Conservation (phyloP, 331 rosid genomes). For the Malus hybrid region DNA sequence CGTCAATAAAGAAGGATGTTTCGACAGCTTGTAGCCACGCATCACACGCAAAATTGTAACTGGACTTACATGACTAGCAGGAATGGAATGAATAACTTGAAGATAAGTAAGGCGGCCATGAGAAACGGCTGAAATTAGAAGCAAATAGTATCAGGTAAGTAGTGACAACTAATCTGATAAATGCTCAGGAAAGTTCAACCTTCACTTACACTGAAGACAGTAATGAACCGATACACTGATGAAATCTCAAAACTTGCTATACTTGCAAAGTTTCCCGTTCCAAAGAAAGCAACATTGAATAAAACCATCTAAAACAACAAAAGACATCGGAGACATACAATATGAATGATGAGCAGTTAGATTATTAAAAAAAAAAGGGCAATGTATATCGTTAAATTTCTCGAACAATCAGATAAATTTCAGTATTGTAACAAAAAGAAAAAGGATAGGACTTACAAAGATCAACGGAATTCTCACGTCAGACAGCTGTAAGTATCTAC, state of each 20-base stretch:
- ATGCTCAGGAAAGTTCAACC: conserved; percentile 8
- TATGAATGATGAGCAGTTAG: conserved; percentile 12
- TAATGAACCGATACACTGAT: too few species aligned
- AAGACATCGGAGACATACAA: not conserved
- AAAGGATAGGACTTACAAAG: conserved; percentile 54
- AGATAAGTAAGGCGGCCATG: conserved; percentile 82
- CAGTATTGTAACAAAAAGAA: not conserved
- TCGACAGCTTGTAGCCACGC: not conserved
- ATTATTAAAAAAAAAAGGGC: conserved; percentile 4
- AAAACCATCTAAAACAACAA: too few species aligned
- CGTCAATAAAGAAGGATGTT: not conserved
- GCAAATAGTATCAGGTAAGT: conserved; percentile 21
- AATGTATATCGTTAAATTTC: not conserved
- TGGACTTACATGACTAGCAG: conserved; percentile 80
- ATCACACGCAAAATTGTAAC: not conserved
- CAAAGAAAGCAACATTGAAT: too few species aligned
- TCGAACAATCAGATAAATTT: not conserved
- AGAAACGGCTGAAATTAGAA: conserved; percentile 65
- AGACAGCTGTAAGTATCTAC: conserved; percentile 67
- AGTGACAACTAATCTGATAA: not conserved
- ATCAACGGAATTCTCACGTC: conserved; percentile 67
- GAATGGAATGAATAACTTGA: conserved; percentile 83
- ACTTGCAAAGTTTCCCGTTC: too few species aligned
- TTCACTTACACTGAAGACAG: conserved; percentile 48
- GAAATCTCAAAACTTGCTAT: too few species aligned